phyloP scores from a whole-genome alignment of 2,329 filamentous ascomycete genomes.

The Plenodomus tracheiphilus region DNA sequence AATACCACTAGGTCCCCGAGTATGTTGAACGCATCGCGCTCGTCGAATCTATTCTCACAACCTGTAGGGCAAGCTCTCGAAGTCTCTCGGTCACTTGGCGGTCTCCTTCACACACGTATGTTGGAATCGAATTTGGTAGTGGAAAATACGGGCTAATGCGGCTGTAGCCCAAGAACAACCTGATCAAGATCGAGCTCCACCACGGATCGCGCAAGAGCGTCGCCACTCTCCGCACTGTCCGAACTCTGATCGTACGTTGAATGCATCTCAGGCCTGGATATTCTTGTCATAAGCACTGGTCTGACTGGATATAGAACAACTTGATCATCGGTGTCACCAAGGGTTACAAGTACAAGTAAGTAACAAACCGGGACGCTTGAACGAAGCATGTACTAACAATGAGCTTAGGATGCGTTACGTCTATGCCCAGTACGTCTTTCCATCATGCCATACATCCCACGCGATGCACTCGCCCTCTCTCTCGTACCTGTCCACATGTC shows the following conservation, averaged over 20 bases:
- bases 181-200: constrained; percentile 97
- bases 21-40: constrained; percentile 22
- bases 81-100: constrained; percentile 94
- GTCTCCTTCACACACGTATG: constrained; percentile 82
- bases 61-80: constrained; percentile 81
- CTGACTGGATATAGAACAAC: constrained; percentile 67
- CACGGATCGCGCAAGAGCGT: constrained; percentile 98
- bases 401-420: constrained; percentile 86
- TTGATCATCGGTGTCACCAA: constrained; percentile 97
- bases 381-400: constrained; percentile 11
- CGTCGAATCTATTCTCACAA: constrained; percentile 23
- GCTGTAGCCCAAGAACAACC: constrained; percentile 69
- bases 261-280: constrained; percentile 1
- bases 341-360: constrained; percentile 94
- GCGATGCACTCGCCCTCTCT: neutral
- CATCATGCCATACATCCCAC: neutral
- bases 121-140: constrained; percentile 7
- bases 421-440: constrained; percentile 73
- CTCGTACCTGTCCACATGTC: neutral
- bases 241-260: constrained; percentile 73
- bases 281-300: constrained; percentile 2
- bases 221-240: constrained; percentile 96
- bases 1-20: constrained; percentile 33
- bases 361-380: neutral
- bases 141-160: constrained; percentile 17